Evolutionary conservation across 495 filamentous ascomycete genomes (phyloP).

Genomic region (Lineolata rhizophorae): DNA sequence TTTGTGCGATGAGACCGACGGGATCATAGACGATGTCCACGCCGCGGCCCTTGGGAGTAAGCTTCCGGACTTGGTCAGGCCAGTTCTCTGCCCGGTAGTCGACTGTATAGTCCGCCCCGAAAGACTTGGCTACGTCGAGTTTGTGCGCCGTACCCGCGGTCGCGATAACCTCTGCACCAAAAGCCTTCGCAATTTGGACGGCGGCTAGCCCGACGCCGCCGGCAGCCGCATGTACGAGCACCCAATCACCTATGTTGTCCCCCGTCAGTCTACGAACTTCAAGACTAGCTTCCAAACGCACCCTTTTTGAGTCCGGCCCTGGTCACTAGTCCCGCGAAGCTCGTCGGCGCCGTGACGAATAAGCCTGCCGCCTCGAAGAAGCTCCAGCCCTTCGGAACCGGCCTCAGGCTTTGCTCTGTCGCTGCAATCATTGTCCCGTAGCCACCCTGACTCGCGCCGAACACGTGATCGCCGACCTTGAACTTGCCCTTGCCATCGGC

Average conservation of each 20-base stretch:
- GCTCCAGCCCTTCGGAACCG: slow-evolving; percentile 59
- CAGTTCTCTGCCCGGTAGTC: slow-evolving; percentile 52
- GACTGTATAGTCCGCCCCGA: slow-evolving; percentile 66
- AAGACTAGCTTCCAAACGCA: slow-evolving; percentile 1
- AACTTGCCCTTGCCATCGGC: slow-evolving; percentile 27
- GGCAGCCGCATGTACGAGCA: slow-evolving; percentile 81
- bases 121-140: slow-evolving; percentile 50
- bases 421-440: slow-evolving; percentile 60
- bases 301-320: slow-evolving; percentile 50
- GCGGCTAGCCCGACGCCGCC: slow-evolving; percentile 83
- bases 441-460: slow-evolving; percentile 69
- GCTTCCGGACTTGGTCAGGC: slow-evolving; percentile 55
- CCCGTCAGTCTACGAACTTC: not conserved
- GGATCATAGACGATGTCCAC: slow-evolving; percentile 86
- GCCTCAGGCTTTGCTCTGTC: slow-evolving; percentile 40
- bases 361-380: slow-evolving; percentile 72
- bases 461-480: slow-evolving; percentile 60
- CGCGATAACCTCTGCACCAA: slow-evolving; percentile 74
- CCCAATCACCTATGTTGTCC: slow-evolving; percentile 36
- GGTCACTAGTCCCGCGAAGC: slow-evolving; percentile 64
- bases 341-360: slow-evolving; percentile 80
- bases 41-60: slow-evolving; percentile 48
- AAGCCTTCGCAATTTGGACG: slow-evolving; percentile 82
- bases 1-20: slow-evolving; percentile 65
- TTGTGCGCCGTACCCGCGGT: slow-evolving; percentile 64